Base-by-base conservation (phyloP, 768 basidiomycete species). In the Russula griseocarnosa region DNA sequence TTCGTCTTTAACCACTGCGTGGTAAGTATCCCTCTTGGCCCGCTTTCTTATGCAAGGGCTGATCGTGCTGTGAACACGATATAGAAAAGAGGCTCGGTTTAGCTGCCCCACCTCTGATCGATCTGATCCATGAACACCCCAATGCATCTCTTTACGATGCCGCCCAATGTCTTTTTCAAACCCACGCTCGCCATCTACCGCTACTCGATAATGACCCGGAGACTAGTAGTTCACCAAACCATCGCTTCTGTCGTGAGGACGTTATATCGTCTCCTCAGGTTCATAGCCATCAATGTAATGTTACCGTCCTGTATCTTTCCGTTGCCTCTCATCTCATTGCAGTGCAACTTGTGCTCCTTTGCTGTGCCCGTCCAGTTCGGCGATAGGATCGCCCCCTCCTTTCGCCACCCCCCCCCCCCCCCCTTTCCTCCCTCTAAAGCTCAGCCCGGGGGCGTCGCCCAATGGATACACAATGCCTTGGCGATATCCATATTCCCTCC, bases 251-350 rank as follows among this genome's bases (percentile, higher is more conserved):
- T 98, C 5, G 78, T 99, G 61, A 99, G n/a, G n/a, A n/a, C 96
- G 0, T 95, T 98, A 74, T 98, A 99, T 71, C 86, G 97, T 40
- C 88, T 98, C 18, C 87, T 98, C 77, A 98, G 98, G 75, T 98
- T 98, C 75, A 95, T 99, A 64, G 86, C 97, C 38, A 95, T 96
- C 72, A 99, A 98, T 75, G 96, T 96, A 71, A 61, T 84, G 76
- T 22, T 32, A n/a, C 34, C n/a, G 42, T 52, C 59, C 38, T 16
- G 18, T 42, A 62, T 55, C 61, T 44, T 65, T 55, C 50, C 26
- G 24, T 40, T 11, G 20, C 26, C 44, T 11, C 46, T 59, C 55
- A 56, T 55, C 24, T 18, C n/a, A 36, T 22, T 36, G 1, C 66
- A 98, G 95, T 97, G 95, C 74, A 82, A 51, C 52, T 24, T 28